These are phyloP conservation scores for Leishmania major DNA, from an alignment of 208 protist genomes.

Conservation along the genomic window DNA sequence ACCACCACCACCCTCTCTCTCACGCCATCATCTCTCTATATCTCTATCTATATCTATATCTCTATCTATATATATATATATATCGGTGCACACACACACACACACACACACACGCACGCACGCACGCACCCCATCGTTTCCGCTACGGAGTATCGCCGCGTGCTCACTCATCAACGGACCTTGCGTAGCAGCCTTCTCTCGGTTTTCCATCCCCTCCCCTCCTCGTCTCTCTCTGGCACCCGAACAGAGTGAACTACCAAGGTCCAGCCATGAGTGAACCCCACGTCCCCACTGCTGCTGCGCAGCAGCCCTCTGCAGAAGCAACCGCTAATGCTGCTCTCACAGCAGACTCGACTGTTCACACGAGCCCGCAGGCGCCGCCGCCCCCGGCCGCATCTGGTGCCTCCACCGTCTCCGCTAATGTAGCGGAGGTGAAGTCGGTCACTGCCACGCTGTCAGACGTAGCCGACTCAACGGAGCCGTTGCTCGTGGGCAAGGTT, in stretches of 20 bases:
- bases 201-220: neutral
- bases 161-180: neutral
- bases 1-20: neutral
- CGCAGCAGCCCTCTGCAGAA: neutral
- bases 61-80: no score
- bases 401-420: neutral
- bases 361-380: neutral
- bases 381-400: neutral
- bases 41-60: no score
- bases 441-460: slow-evolving; percentile 2
- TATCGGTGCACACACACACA: neutral
- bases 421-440: neutral
- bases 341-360: no score
- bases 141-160: neutral
- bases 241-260: neutral
- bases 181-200: neutral
- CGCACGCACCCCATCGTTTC: neutral
- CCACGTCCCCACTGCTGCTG: neutral
- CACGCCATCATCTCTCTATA: no score
- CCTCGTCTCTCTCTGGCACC: neutral
- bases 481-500: slow-evolving; percentile 13
- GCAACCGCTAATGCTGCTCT: neutral
- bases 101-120: neutral
- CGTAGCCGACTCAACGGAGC: slow-evolving; percentile 5
- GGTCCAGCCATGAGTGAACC: neutral